phyloP scores from a whole-genome alignment of 306 rosid species.

The Lagenaria siceraria region DNA sequence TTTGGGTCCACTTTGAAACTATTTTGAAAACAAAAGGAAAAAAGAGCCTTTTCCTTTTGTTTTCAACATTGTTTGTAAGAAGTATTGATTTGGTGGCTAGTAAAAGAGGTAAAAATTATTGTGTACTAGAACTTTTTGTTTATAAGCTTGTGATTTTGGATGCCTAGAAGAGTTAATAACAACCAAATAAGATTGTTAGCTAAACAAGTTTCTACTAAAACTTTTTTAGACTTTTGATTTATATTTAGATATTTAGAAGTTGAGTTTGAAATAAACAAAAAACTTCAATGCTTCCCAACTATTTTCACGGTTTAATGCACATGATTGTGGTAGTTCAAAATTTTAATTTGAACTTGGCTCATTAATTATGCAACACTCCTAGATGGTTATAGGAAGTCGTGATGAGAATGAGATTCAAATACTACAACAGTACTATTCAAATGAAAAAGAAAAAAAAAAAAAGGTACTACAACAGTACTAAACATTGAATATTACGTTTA shows the following conservation, averaged over 20 bases:
- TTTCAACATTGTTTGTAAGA: not conserved
- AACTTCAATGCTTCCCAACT: not conserved
- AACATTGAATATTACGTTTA: not conserved
- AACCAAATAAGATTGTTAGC: not conserved
- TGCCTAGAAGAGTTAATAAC: not conserved
- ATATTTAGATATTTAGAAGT: too few species aligned
- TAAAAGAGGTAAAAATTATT: not conserved
- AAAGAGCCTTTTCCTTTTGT: not conserved
- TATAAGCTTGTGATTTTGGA: not conserved
- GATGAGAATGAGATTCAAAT: not conserved
- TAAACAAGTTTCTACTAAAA: too few species aligned
- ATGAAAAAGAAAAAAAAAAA: not conserved
- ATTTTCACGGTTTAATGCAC: not conserved
- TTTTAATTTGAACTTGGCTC: not conserved
- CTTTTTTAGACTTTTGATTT: too few species aligned
- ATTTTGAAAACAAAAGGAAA: not conserved
- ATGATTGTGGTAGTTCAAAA: not conserved
- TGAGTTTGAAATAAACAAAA: not conserved
- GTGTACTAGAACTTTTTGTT: not conserved
- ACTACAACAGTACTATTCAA: not conserved
- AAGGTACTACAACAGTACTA: not conserved
- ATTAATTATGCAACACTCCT: not conserved
- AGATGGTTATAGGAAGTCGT: not conserved
- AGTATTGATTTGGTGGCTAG: not conserved
- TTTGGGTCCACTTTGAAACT: not conserved